These are phyloP conservation scores for Leishmania turanica DNA, from an alignment of 208 protist genomes.

Conservation along the genomic window DNA sequence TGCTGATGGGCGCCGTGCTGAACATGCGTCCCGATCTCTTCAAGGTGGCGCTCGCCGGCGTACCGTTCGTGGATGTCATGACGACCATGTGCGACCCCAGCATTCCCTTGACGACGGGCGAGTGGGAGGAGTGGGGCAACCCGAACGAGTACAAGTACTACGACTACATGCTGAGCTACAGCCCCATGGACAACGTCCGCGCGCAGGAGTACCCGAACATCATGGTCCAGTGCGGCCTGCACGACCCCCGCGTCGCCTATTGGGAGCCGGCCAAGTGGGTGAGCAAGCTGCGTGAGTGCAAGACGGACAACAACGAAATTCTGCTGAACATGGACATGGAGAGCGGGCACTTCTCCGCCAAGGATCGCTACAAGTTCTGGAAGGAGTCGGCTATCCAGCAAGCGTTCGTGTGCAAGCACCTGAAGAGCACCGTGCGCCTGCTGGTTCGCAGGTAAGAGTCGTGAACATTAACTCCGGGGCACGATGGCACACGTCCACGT, in stretches of 20 bases:
- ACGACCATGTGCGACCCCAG: slow-evolving; percentile 93
- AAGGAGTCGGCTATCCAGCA: slow-evolving; percentile 88
- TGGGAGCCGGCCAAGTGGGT: slow-evolving; percentile 94
- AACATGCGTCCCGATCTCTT: slow-evolving; percentile 94
- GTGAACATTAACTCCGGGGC: not conserved
- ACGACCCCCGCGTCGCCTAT: slow-evolving; percentile 92
- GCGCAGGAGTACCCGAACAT: slow-evolving; percentile 86
- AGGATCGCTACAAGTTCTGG: slow-evolving; percentile 91
- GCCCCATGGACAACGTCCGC: slow-evolving; percentile 92
- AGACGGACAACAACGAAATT: slow-evolving; percentile 83
- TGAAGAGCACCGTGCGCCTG: slow-evolving; percentile 62
- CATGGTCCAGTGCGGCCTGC: slow-evolving; percentile 83
- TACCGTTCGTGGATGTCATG: slow-evolving; percentile 96
- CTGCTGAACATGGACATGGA: slow-evolving; percentile 92
- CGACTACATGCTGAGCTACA: slow-evolving; percentile 96
- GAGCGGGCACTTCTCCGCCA: slow-evolving; percentile 90
- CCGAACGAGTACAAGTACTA: slow-evolving; percentile 93
- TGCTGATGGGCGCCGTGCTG: slow-evolving; percentile 92
- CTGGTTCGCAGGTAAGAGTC: slow-evolving; percentile 44
- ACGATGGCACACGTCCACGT: not conserved
- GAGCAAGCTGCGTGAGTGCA: slow-evolving; percentile 77
- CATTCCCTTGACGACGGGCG: slow-evolving; percentile 91
- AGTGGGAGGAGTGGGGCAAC: slow-evolving; percentile 97
- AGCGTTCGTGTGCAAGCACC: slow-evolving; percentile 90
- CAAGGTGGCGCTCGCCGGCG: slow-evolving; percentile 77